Evolutionary conservation across 352 stramenopile genomes (phyloP), one percentile per base, ranked within the genome.

Genomic region (Pythium rishiriense): DNA sequence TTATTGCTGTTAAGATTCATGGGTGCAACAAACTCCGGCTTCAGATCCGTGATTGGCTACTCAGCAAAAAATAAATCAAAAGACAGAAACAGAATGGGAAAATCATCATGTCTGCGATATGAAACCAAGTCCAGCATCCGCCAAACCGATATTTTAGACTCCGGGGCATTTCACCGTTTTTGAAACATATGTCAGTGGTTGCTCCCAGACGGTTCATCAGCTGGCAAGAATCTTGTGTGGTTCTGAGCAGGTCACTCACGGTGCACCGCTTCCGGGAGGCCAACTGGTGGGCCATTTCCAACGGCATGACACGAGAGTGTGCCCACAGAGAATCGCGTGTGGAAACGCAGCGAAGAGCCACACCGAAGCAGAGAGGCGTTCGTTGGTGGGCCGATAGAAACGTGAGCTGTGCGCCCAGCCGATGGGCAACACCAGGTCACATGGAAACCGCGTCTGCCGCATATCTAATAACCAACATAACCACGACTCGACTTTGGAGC

Each of bases 251-350:
- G 24, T 43, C 22, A 17, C 43, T 29, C 4, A 35, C 14, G 51
- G 56, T n/a, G 43, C 58, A 8, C 46, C 52, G 22, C 24, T 64
- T 64, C 58, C 25, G 24, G 9, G 43, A 7, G 31, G 25, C 47
- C 58, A 64, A 39, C 58, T 64, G 58, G 43, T 43, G 10, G 37
- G 9, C 15, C 10, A n/a, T 43, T 43, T 17, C 37, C 37, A 43
- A n/a, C 14, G 37, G 42, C 31, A 26, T 28, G 50, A 52, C 24
- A 31, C 11, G 24, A 25, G 24, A 11, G 0, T 33, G 8, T 35
- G 22, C 46, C 15, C 46, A n/a, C 14, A 43, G n/a, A 43, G 37
- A 43, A 43, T 21, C 2, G 37, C 37, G 37, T 12, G 15, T 43
- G 37, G 37, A 43, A 43, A 43, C 37, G 37, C 37, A 17, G 37